These are phyloP conservation scores for Salix caprea DNA, from an alignment of 345 rosid genomes.

Conservation along the genomic window DNA sequence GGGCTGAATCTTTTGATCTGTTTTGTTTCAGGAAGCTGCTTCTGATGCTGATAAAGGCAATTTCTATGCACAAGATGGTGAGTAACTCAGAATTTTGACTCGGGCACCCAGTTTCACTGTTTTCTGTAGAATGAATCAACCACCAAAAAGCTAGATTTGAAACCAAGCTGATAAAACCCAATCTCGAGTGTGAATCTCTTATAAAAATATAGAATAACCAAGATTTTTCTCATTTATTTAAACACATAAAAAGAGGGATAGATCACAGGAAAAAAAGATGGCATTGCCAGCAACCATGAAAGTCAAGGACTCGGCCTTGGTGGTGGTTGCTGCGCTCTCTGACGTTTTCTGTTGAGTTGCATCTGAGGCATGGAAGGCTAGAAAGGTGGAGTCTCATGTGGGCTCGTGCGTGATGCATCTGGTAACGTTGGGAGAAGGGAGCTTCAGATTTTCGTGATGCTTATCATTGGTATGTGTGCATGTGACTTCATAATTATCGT, in stretches of 20 bases:
- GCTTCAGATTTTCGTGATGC: slow-evolving; percentile 55
- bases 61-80: slow-evolving; percentile 58
- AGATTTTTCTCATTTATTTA: no score
- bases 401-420: slow-evolving; percentile 72
- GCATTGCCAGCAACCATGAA: no score
- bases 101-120: no score
- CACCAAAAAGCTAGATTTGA: background rate
- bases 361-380: slow-evolving; percentile 65
- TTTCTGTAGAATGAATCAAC: no score
- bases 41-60: slow-evolving; percentile 69
- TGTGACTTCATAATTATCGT: no score
- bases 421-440: slow-evolving; percentile 53
- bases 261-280: no score
- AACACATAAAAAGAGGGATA: no score
- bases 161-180: background rate
- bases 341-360: slow-evolving; percentile 44
- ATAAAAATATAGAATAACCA: no score
- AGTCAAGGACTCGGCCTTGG: no score
- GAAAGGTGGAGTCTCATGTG: slow-evolving; percentile 44
- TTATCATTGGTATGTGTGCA: background rate
- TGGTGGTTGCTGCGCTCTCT: slow-evolving; percentile 53
- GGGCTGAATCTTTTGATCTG: background rate
- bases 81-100: background rate
- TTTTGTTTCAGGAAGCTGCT: slow-evolving; percentile 51
- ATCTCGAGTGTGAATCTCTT: no score